Evolutionary conservation across 768 basidiomycete genomes (phyloP).

Genomic region (Boletus sensibilis): DNA sequence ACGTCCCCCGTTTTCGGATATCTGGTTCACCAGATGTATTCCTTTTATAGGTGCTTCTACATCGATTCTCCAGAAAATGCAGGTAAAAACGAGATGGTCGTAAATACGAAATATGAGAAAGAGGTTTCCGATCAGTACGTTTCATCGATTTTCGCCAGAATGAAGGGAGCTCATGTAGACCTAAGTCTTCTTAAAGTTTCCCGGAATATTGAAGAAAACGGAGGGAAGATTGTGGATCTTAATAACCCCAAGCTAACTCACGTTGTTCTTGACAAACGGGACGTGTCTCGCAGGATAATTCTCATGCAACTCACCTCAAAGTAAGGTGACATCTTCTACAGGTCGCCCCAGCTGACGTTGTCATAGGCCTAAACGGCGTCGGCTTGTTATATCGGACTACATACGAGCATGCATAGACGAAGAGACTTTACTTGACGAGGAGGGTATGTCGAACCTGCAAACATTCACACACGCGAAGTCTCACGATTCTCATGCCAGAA

Average conservation of each 20-base stretch:
- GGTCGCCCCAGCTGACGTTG: slow-evolving; percentile 10
- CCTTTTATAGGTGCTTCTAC: slow-evolving; percentile 72
- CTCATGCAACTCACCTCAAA: slow-evolving; percentile 70
- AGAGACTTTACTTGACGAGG: slow-evolving; percentile 79
- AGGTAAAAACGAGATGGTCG: slow-evolving; percentile 54
- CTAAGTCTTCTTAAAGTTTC: slow-evolving; percentile 55
- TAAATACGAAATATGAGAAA: slow-evolving; percentile 52
- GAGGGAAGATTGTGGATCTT: slow-evolving; percentile 69
- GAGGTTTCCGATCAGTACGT: slow-evolving; percentile 55
- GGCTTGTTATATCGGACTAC: slow-evolving; percentile 76
- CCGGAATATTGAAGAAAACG: slow-evolving; percentile 59
- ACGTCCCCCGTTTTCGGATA: neutral
- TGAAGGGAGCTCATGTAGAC: neutral
- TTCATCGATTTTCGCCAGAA: neutral
- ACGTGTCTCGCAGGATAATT: slow-evolving; percentile 67
- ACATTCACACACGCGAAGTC: neutral
- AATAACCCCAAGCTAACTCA: slow-evolving; percentile 83
- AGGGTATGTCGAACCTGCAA: slow-evolving; percentile 42
- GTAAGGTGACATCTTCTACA: slow-evolving; percentile 41
- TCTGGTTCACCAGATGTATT: neutral
- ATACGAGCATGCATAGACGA: slow-evolving; percentile 81
- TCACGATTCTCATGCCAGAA: slow-evolving; percentile 16
- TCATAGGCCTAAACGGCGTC: slow-evolving; percentile 73
- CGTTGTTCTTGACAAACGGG: slow-evolving; percentile 79
- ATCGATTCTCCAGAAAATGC: slow-evolving; percentile 83